Percentiles rank a stretch among this genome's conserved stretches.
phyloP scores from a whole-genome alignment of 75 land plant genomes.

The Adiantum capillusveneris region DNA sequence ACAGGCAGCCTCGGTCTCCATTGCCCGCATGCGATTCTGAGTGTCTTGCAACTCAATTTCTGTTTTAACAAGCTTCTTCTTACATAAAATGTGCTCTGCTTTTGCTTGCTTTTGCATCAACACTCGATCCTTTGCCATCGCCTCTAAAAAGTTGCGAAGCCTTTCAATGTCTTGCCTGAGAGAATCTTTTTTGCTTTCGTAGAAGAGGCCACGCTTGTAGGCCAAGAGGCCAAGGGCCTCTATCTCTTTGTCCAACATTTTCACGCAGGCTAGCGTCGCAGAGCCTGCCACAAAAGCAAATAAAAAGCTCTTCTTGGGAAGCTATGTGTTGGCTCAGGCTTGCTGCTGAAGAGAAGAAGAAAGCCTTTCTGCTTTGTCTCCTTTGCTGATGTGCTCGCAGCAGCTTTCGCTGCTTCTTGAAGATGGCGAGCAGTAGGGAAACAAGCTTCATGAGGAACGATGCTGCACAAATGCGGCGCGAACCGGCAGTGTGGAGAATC shows the following conservation, averaged over 20 bases:
- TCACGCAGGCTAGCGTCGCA: too few species aligned
- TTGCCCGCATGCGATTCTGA: neutral
- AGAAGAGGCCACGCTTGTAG: neutral
- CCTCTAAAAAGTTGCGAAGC: neutral
- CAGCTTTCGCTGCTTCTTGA: too few species aligned
- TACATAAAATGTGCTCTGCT: neutral
- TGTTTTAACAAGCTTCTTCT: neutral
- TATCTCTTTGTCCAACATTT: neutral
- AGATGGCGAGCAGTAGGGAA: too few species aligned
- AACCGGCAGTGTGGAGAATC: too few species aligned
- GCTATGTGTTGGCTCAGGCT: too few species aligned
- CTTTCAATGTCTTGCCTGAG: constrained; percentile 1
- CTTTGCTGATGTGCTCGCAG: too few species aligned
- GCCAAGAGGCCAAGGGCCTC: constrained; percentile 3
- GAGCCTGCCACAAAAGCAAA: too few species aligned
- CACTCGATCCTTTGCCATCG: neutral
- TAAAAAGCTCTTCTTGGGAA: too few species aligned
- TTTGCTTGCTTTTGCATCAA: neutral
- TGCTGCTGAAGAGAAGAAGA: too few species aligned
- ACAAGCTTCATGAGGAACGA: too few species aligned
- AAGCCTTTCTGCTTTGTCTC: too few species aligned
- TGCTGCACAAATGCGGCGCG: too few species aligned
- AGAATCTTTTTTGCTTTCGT: neutral
- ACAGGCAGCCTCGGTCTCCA: neutral
- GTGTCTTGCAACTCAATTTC: neutral